Evolutionary conservation across 805 yeast genomes (phyloP).

Genomic region (Pichia ethanolica): DNA sequence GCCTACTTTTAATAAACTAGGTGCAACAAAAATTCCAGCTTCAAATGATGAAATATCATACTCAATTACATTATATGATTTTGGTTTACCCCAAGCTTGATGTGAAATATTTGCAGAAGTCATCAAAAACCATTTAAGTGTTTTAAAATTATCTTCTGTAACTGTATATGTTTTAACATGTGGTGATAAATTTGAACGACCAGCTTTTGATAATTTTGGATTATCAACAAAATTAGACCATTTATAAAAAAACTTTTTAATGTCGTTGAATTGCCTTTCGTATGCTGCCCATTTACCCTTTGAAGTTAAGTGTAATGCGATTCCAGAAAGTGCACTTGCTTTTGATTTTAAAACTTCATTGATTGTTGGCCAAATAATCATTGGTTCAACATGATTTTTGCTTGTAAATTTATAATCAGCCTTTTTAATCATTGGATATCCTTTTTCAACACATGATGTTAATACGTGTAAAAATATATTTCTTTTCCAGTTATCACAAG

Average conservation of each 20-base stretch:
- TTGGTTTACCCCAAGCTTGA: constrained; percentile 70
- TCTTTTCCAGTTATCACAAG: constrained; percentile 26
- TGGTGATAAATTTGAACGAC: constrained; percentile 24
- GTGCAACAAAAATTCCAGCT: constrained; percentile 43
- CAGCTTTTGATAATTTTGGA: constrained; percentile 17
- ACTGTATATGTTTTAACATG: constrained; percentile 66
- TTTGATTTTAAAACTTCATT: constrained; percentile 19
- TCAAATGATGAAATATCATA: constrained; percentile 40
- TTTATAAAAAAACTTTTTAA: constrained; percentile 36
- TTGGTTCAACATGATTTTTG: constrained; percentile 17
- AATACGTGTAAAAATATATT: constrained; percentile 43
- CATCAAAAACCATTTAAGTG: constrained; percentile 60
- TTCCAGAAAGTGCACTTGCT: constrained; percentile 21
- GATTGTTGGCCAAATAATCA: constrained; percentile 30
- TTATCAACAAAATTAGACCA: constrained; percentile 32
- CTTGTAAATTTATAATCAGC: constrained; percentile 12
- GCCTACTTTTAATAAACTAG: constrained; percentile 18
- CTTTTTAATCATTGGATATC: constrained; percentile 16
- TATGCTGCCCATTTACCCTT: constrained; percentile 16
- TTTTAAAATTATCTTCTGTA: constrained; percentile 41
- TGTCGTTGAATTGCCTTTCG: constrained; percentile 32
- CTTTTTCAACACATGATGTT: constrained; percentile 36
- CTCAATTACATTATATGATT: constrained; percentile 20
- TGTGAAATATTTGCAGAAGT: constrained; percentile 71
- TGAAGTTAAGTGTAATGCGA: constrained; percentile 21